Conservation (phyloP, 148 eudicot genomes). For the Rhododendron griersonianum region DNA sequence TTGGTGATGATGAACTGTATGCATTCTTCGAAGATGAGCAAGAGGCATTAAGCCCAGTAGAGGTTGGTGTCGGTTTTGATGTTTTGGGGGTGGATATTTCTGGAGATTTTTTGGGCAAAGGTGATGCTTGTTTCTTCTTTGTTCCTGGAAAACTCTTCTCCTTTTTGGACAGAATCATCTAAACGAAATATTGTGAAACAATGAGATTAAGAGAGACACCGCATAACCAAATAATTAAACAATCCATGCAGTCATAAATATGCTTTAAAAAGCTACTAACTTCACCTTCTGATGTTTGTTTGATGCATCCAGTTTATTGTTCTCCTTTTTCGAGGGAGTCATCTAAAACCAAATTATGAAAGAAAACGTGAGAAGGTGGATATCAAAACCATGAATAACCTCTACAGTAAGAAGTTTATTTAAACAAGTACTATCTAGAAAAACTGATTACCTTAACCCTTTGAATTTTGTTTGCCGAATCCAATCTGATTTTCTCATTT, state of each 20-base stretch:
- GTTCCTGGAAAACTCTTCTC: conserved; percentile 20
- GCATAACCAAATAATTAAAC: not conserved
- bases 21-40: conserved; percentile 40
- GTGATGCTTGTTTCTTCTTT: conserved; percentile 47
- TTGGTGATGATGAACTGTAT: conserved; percentile 28
- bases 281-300: conserved; percentile 52
- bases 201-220: conserved; percentile 2
- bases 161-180: conserved; percentile 43
- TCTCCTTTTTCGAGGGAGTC: conserved; percentile 35
- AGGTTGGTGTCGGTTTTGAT: conserved; percentile 33
- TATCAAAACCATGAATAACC: conserved; percentile 15
- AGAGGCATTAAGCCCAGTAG: conserved; percentile 32
- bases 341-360: conserved; percentile 32
- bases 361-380: not conserved
- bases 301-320: not conserved
- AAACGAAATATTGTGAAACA: conserved; percentile 10
- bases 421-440: not conserved
- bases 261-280: not conserved
- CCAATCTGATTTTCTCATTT: conserved; percentile 24
- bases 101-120: conserved; percentile 40
- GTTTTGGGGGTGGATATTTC: conserved; percentile 37
- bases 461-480: conserved; percentile 22
- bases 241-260: not conserved
- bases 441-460: conserved; percentile 41
- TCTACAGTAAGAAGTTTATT: not conserved